Conservation (phyloP, 2,329 filamentous ascomycete species). For the Chaetomium sp. region DNA sequence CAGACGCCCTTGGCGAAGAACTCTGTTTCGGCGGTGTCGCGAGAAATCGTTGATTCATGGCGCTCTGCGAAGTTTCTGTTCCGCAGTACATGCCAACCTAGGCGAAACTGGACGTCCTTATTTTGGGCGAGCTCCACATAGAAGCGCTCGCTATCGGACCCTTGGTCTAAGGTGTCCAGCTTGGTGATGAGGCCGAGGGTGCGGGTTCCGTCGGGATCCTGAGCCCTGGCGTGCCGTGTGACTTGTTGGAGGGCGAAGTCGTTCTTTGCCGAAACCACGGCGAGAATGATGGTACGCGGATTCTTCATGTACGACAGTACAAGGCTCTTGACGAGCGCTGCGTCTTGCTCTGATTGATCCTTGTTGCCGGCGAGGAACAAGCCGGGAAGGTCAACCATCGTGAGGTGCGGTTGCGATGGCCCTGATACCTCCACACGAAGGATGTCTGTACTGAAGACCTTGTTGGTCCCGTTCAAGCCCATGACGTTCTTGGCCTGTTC, state of each 20-base stretch:
- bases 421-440: slow-evolving; percentile 53
- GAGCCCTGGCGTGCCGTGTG: slow-evolving; percentile 49
- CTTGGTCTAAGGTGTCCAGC: slow-evolving; percentile 47
- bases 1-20: slow-evolving; percentile 51
- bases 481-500: slow-evolving; percentile 50
- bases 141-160: slow-evolving; percentile 45
- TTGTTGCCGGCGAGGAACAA: slow-evolving; percentile 55
- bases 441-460: slow-evolving; percentile 50
- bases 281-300: slow-evolving; percentile 60
- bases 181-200: slow-evolving; percentile 63
- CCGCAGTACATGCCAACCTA: slow-evolving; percentile 57
- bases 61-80: slow-evolving; percentile 46
- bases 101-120: slow-evolving; percentile 49
- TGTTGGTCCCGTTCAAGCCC: slow-evolving; percentile 46
- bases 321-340: slow-evolving; percentile 49
- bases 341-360: slow-evolving; percentile 48
- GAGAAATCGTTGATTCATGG: slow-evolving; percentile 37
- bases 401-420: slow-evolving; percentile 54
- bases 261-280: slow-evolving; percentile 58
- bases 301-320: slow-evolving; percentile 59
- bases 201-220: slow-evolving; percentile 41
- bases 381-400: slow-evolving; percentile 61
- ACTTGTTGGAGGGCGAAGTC: slow-evolving; percentile 63
- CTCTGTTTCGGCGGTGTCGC: slow-evolving; percentile 44
- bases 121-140: slow-evolving; percentile 50